These are phyloP conservation scores for Quercus rubra DNA, from an alignment of 306 rosid species.

Conservation along the genomic window DNA sequence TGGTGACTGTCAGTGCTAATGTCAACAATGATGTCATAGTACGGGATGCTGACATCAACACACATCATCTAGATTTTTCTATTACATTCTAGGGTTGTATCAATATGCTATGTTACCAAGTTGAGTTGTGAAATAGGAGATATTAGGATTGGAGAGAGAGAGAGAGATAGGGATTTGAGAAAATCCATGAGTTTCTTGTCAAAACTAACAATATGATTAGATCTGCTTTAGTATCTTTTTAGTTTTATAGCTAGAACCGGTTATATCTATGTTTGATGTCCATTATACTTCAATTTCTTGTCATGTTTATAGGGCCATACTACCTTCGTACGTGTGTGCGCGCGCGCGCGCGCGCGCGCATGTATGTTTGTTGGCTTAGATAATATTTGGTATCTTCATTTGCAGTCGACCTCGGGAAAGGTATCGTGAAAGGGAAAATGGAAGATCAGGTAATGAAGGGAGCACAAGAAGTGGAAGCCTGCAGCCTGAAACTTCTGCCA, in stretches of 20 bases:
- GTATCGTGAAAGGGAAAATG: constrained; percentile 90
- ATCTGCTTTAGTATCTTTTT: not conserved
- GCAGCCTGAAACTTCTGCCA: constrained; percentile 59
- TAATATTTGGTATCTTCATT: constrained; percentile 10
- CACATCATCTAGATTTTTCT: too few relatives aligned
- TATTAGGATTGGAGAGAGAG: too few relatives aligned
- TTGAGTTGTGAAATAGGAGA: too few relatives aligned
- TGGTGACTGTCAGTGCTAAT: too few relatives aligned
- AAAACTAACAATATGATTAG: not conserved
- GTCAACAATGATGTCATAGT: too few relatives aligned
- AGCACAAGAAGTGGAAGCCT: constrained; percentile 52
- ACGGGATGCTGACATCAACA: too few relatives aligned
- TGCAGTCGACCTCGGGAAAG: constrained; percentile 85
- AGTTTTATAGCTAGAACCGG: not conserved
- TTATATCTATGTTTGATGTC: not conserved
- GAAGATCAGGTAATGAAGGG: constrained; percentile 74
- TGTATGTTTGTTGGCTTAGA: too few relatives aligned
- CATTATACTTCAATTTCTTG: not conserved
- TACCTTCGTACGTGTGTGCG: too few relatives aligned
- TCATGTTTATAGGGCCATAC: not conserved
- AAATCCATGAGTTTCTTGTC: not conserved
- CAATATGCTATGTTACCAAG: too few relatives aligned
- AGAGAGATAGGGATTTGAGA: too few relatives aligned
- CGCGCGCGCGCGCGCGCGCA: too few relatives aligned
- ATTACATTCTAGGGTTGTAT: too few relatives aligned